Percentiles rank a stretch among this genome's conserved stretches.
Conservation (phyloP, 2,329 filamentous ascomycete species). For the Tolypocladium guangdongense region DNA sequence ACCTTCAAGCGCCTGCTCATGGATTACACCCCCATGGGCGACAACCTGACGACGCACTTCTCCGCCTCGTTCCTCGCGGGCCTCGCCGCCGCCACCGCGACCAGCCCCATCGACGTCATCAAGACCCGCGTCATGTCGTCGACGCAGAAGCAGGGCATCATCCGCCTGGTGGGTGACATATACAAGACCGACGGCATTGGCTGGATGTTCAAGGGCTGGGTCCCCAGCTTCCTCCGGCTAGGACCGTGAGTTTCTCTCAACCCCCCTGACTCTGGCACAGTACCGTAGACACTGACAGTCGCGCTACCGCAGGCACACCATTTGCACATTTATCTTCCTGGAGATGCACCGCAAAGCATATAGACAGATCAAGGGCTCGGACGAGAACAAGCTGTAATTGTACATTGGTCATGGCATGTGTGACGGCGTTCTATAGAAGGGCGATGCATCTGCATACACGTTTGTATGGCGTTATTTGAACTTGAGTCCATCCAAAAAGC, state of each 20-base stretch:
- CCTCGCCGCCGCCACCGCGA: slow-evolving; percentile 74
- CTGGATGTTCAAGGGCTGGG: slow-evolving; percentile 89
- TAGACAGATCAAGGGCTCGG: slow-evolving; percentile 36
- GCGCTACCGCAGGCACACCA: slow-evolving; percentile 51
- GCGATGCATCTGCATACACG: slow-evolving; percentile 2
- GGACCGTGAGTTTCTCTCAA: slow-evolving; percentile 41
- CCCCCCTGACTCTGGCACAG: neutral
- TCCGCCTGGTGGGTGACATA: slow-evolving; percentile 53
- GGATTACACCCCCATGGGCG: slow-evolving; percentile 52
- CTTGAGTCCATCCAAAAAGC: neutral
- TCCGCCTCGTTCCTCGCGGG: slow-evolving; percentile 67
- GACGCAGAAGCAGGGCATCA: slow-evolving; percentile 36
- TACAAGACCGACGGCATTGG: slow-evolving; percentile 58
- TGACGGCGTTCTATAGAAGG: slow-evolving; percentile 11
- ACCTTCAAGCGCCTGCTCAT: slow-evolving; percentile 65
- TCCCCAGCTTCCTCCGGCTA: slow-evolving; percentile 59
- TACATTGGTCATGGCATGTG: slow-evolving; percentile 4
- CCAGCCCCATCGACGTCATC: slow-evolving; percentile 77
- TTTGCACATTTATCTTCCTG: slow-evolving; percentile 76
- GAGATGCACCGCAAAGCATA: slow-evolving; percentile 79
- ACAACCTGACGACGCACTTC: slow-evolving; percentile 70
- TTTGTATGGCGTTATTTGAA: neutral
- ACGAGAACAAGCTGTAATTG: slow-evolving; percentile 14
- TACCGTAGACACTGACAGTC: slow-evolving; percentile 6
- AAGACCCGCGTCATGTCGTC: slow-evolving; percentile 82